Percentiles rank a stretch among this genome's conserved stretches.
phyloP scores from a whole-genome alignment of 768 basidiomycete species.

The Hysterangium stoloniferum region DNA sequence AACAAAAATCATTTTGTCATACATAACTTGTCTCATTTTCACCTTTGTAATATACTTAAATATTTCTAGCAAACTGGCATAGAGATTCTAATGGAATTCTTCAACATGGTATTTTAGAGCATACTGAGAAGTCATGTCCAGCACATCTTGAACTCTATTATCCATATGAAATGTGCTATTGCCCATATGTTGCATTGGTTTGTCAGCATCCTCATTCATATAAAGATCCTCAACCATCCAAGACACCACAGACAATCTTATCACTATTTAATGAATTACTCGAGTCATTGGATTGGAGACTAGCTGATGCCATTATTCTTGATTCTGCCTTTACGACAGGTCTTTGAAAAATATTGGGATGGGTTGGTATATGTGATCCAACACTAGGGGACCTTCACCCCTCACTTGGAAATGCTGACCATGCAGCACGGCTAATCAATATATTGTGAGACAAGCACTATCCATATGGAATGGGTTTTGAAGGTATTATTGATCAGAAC shows the following conservation, averaged over 20 bases:
- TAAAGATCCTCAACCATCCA: slow-evolving; percentile 4
- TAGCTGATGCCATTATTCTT: slow-evolving; percentile 22
- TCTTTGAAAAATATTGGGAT: slow-evolving; percentile 15
- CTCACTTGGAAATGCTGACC: slow-evolving; percentile 19
- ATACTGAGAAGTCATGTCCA: neutral
- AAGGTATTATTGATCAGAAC: slow-evolving; percentile 14
- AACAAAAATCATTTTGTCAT: slow-evolving; percentile 18
- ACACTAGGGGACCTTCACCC: slow-evolving; percentile 15
- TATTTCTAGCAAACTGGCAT: slow-evolving; percentile 18
- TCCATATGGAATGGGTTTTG: slow-evolving; percentile 20
- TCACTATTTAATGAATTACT: slow-evolving; percentile 15
- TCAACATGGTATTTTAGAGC: slow-evolving; percentile 4
- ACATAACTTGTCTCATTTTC: slow-evolving; percentile 9
- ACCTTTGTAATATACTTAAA: neutral
- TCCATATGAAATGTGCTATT: slow-evolving; percentile 9
- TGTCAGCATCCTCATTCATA: slow-evolving; percentile 13
- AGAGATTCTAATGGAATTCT: slow-evolving; percentile 13
- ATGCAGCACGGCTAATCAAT: slow-evolving; percentile 19
- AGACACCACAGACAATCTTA: slow-evolving; percentile 9
- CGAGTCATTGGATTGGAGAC: slow-evolving; percentile 18
- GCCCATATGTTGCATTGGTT: slow-evolving; percentile 12
- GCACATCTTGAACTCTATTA: slow-evolving; percentile 8
- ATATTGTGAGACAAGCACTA: slow-evolving; percentile 13
- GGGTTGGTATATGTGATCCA: slow-evolving; percentile 12
- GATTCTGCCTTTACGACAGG: slow-evolving; percentile 19